phyloP scores from a whole-genome alignment of 306 rosid species.

The Cicer pinnatifidum region DNA sequence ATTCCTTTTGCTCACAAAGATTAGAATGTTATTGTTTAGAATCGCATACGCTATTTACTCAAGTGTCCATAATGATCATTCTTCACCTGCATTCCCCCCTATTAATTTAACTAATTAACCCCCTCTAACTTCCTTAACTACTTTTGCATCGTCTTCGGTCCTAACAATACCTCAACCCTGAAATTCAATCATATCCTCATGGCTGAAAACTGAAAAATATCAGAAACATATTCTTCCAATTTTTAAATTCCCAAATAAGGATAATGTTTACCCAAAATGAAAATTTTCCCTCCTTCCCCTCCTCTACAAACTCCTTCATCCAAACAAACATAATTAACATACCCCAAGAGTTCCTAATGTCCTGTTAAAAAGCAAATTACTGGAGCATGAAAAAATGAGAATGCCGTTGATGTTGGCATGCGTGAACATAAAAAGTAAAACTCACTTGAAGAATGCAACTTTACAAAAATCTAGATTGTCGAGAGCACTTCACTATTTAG shows the following conservation, averaged over 20 bases:
- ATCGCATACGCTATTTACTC: no score
- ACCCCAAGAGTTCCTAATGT: background rate
- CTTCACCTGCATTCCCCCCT: background rate
- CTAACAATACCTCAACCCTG: background rate
- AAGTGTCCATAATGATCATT: background rate
- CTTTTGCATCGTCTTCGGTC: slow-evolving; percentile 7
- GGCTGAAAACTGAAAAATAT: background rate
- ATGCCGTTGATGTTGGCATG: slow-evolving; percentile 18
- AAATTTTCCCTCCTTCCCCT: no score
- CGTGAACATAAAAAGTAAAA: slow-evolving; percentile 23
- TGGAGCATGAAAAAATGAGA: background rate
- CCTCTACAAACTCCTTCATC: no score
- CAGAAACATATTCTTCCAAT: background rate
- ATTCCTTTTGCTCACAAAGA: background rate
- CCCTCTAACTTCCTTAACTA: slow-evolving; percentile 1
- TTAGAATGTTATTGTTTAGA: no score
- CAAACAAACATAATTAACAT: background rate
- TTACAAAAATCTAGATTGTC: background rate
- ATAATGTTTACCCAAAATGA: no score
- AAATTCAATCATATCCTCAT: background rate
- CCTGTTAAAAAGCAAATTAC: slow-evolving; percentile 2
- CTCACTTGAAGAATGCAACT: background rate
- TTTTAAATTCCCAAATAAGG: no score
- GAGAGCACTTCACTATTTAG: slow-evolving; percentile 12
- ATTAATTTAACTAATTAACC: background rate